phyloP scores from a whole-genome alignment of 352 stramenopile genomes.

The Stephanocyclus meneghinianus region DNA sequence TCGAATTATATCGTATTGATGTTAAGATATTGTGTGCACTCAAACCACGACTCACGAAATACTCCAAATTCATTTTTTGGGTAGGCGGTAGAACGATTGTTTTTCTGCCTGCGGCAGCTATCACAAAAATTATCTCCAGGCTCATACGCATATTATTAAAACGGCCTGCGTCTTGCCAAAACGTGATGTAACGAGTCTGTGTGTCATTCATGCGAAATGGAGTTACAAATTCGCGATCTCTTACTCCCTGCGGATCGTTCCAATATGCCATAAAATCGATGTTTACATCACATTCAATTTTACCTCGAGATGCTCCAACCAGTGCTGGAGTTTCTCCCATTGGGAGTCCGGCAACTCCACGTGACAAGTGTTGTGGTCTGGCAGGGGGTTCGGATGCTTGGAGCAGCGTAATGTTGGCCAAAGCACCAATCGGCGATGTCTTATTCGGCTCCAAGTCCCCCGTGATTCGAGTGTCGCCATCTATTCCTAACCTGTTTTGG shows the following conservation, averaged over 20 bases:
- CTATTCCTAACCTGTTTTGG: slow-evolving; percentile 53
- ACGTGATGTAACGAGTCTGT: slow-evolving; percentile 84
- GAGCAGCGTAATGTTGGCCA: slow-evolving; percentile 39
- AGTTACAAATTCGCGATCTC: slow-evolving; percentile 63
- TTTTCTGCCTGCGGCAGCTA: slow-evolving; percentile 83
- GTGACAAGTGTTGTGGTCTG: slow-evolving; percentile 46
- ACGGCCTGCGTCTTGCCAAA: slow-evolving; percentile 85
- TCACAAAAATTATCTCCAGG: slow-evolving; percentile 84
- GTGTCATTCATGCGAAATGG: slow-evolving; percentile 47
- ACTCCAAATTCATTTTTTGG: slow-evolving; percentile 76
- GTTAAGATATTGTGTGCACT: not conserved
- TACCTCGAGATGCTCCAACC: slow-evolving; percentile 56
- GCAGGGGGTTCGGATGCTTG: slow-evolving; percentile 12
- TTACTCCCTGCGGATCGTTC: slow-evolving; percentile 70
- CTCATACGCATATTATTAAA: slow-evolving; percentile 85
- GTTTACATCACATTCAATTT: slow-evolving; percentile 72
- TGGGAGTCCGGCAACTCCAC: slow-evolving; percentile 62
- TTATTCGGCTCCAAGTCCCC: slow-evolving; percentile 46
- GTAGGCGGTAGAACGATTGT: slow-evolving; percentile 87
- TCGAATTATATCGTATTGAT: not conserved
- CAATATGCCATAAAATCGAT: slow-evolving; percentile 78
- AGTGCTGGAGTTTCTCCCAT: slow-evolving; percentile 68
- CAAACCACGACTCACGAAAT: not conserved
- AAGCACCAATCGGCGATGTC: slow-evolving; percentile 36
- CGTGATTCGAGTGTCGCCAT: slow-evolving; percentile 61